Evolutionary conservation across 805 yeast species (phyloP), one percentile per base, ranked within the genome.

Genomic region (Starmerella asiatica): DNA sequence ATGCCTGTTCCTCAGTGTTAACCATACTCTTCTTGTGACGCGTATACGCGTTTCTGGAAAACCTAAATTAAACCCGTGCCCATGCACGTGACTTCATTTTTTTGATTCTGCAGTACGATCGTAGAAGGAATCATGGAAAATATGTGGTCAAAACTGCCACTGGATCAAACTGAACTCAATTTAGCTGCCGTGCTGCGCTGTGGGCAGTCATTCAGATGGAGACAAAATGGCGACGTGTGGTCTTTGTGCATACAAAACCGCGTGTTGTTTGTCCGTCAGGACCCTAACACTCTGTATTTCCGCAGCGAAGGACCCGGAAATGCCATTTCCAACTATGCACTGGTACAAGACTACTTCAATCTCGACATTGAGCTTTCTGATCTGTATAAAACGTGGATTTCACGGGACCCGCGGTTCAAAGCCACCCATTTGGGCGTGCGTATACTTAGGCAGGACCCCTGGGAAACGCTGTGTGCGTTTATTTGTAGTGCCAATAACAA

Each of bases 401-500:
- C 21, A 12, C 41, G 46, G 1, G 67, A 59, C 16, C 59, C 56
- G 36, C 55, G 55, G 32, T 40, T 42, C 38, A 15, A 24, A 21
- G 30, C 40, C 3, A 37, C 36, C 27, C 45, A 38, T 12, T 73
- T 74, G 40, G 97, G 96, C 0, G 75, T 88, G 16, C 63, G 98
- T 23, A 83, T 88, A 46, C 67, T 91, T 21, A 68, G 86, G 28
- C 97, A 91, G 57, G 95, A 88, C 48, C 97, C 98, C 0, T 91
- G 97, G 97, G 98, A 91, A 50, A 84, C 88, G 32, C 63, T 85
- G 33, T 63, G 88, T 16, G 80, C 91, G 2, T 91, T 88, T 48
- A 91, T 91, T 9, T 91, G 97, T 60, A 83, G 94, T 2, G 77
- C 93, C n/a, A 91, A 91, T 58, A 91, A 91, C 60, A 91, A 91